Evolutionary conservation across 2,329 filamentous ascomycete genomes (phyloP).

Genomic region (Akanthomyces lecanii): DNA sequence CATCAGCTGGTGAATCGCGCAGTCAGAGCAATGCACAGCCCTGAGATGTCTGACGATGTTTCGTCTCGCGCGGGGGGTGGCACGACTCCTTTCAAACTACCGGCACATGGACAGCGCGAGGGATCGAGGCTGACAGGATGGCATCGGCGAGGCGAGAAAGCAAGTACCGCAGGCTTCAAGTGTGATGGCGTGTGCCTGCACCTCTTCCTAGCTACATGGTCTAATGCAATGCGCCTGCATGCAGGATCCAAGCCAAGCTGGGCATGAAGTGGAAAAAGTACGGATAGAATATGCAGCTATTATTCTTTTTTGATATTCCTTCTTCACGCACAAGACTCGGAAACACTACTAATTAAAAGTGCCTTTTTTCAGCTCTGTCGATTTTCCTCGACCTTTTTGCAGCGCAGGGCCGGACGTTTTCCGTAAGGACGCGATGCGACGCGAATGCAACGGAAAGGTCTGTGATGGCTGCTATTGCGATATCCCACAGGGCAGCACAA

Average conservation of each 20-base stretch:
- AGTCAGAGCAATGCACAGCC: background rate
- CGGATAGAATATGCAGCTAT: slow-evolving; percentile 1
- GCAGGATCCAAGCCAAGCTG: background rate
- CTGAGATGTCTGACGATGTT: background rate
- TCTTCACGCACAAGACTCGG: background rate
- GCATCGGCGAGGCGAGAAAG: background rate
- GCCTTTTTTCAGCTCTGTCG: background rate
- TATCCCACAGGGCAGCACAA: background rate
- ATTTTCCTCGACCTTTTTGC: background rate
- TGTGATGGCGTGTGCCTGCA: background rate
- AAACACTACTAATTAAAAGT: background rate
- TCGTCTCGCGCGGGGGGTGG: background rate
- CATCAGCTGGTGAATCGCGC: background rate
- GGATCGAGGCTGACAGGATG: background rate
- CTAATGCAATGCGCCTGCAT: background rate
- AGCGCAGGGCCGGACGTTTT: background rate
- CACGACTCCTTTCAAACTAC: background rate
- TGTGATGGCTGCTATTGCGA: background rate
- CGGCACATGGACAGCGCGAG: background rate
- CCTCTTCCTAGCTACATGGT: background rate
- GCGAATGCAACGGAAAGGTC: background rate
- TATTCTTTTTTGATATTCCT: background rate
- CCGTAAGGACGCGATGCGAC: background rate
- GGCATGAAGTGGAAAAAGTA: slow-evolving; percentile 3
- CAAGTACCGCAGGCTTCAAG: background rate